phyloP scores from a whole-genome alignment of 768 basidiomycete genomes.

The Cubamyces lactineus region DNA sequence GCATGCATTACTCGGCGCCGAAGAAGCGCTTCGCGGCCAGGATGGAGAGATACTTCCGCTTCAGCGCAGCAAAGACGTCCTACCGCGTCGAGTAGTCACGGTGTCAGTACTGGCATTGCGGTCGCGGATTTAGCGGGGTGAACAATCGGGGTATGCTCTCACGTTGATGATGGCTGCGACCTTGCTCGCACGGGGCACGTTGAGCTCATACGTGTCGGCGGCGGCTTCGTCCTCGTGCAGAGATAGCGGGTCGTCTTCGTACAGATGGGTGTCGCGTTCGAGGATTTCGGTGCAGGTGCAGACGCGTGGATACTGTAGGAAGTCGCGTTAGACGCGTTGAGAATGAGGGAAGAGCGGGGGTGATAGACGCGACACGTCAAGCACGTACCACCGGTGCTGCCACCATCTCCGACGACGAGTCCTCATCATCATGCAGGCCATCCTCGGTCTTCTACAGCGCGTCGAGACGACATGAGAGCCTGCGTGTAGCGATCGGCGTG shows the following conservation, averaged over 20 bases:
- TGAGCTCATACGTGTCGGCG: not conserved
- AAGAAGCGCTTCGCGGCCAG: not conserved
- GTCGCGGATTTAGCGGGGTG: no score
- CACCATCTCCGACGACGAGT: not conserved
- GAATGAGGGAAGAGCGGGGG: not conserved
- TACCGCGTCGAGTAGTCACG: not conserved
- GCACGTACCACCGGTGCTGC: not conserved
- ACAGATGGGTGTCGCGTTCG: not conserved
- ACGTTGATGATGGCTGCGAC: not conserved
- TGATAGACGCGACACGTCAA: not conserved
- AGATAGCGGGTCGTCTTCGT: not conserved
- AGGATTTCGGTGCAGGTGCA: not conserved
- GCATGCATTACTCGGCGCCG: not conserved
- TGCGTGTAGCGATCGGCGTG: not conserved
- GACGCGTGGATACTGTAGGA: not conserved
- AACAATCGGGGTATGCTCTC: not conserved
- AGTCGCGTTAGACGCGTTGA: not conserved
- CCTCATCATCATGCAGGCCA: not conserved
- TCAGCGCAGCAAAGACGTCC: not conserved
- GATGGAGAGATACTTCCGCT: not conserved
- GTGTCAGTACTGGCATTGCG: no score
- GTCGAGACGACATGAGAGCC: not conserved
- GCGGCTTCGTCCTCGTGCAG: not conserved
- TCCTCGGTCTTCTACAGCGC: not conserved
- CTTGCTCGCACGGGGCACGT: not conserved